Percentiles rank a stretch among this genome's conserved stretches.
Conservation (phyloP, 441 rosid species). For the Eruca vesicaria region DNA sequence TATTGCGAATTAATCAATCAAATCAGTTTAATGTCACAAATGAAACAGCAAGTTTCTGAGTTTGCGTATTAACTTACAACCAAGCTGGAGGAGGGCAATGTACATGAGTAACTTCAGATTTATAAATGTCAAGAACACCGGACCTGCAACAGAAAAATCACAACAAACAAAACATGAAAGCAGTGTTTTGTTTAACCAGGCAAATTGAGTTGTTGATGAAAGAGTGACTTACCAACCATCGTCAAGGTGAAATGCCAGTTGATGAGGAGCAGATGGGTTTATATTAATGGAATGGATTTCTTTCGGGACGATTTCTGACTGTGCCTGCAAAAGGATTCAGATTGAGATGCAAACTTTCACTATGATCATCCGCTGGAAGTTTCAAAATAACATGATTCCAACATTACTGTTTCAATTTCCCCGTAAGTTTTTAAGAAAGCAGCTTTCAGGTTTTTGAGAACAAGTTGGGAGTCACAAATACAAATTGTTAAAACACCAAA, state of each 20-base stretch:
- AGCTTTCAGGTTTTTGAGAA: neutral
- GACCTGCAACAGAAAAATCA: constrained; percentile 58
- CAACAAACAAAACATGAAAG: neutral
- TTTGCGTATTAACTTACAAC: constrained; percentile 65
- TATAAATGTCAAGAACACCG: constrained; percentile 74
- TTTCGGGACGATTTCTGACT: constrained; percentile 72
- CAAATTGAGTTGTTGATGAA: neutral
- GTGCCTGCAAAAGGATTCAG: constrained; percentile 57
- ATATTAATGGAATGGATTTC: constrained; percentile 83
- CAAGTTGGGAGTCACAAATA: neutral
- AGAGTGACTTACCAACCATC: constrained; percentile 80
- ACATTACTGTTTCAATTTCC: neutral
- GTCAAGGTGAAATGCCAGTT: constrained; percentile 89
- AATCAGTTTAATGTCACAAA: neutral
- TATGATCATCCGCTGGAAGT: neutral
- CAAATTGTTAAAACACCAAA: neutral
- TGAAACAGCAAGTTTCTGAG: neutral
- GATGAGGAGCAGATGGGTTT: constrained; percentile 79
- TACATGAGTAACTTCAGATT: constrained; percentile 70
- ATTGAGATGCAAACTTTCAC: neutral
- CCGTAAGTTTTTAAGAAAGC: neutral
- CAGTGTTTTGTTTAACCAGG: neutral
- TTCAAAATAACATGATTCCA: neutral
- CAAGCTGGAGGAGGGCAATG: constrained; percentile 99
- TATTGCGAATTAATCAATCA: neutral